A percentile compares a stretch with the other conserved stretches of the same genome.
Evolutionary conservation across 1,284 basidiomycete species (phyloP).

Genomic region (Ganoderma lingzhi): DNA sequence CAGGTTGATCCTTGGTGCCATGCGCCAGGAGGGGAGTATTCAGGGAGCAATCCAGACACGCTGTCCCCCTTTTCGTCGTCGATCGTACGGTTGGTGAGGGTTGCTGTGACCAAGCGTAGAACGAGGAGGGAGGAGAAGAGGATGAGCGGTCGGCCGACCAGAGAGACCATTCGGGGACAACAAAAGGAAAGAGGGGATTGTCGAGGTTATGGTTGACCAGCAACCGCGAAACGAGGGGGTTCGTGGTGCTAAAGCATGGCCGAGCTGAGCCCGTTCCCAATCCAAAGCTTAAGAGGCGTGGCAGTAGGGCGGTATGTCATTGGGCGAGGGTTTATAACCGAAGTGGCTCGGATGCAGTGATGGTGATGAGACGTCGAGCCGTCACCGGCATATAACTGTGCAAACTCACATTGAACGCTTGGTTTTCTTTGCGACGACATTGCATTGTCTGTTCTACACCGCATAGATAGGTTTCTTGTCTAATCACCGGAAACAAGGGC

Average conservation of each 20-base stretch:
- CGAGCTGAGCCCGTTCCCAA: not conserved
- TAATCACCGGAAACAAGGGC: not conserved
- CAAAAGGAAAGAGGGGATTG: not conserved
- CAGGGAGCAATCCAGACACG: constrained; percentile 38
- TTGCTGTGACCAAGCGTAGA: not conserved
- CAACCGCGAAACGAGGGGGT: not conserved
- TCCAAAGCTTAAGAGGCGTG: not conserved
- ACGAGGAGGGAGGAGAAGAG: constrained; percentile 1
- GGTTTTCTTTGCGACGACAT: not conserved
- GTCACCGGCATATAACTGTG: not conserved
- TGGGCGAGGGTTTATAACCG: not conserved
- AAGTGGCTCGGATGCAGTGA: not conserved
- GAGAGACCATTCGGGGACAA: not conserved
- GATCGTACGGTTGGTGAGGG: constrained; percentile 46
- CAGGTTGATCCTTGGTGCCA: constrained; percentile 43
- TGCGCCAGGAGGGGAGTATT: constrained; percentile 30
- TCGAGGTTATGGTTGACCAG: constrained; percentile 1
- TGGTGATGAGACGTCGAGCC: not conserved
- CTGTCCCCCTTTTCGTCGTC: constrained; percentile 53
- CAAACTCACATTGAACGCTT: not conserved
- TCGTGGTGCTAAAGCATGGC: not conserved
- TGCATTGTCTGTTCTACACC: not conserved
- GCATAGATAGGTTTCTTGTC: not conserved
- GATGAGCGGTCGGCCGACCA: not conserved
- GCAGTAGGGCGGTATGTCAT: not conserved